Base-by-base conservation (phyloP, 2,329 filamentous ascomycete species). In the Calonectria honghensis region DNA sequence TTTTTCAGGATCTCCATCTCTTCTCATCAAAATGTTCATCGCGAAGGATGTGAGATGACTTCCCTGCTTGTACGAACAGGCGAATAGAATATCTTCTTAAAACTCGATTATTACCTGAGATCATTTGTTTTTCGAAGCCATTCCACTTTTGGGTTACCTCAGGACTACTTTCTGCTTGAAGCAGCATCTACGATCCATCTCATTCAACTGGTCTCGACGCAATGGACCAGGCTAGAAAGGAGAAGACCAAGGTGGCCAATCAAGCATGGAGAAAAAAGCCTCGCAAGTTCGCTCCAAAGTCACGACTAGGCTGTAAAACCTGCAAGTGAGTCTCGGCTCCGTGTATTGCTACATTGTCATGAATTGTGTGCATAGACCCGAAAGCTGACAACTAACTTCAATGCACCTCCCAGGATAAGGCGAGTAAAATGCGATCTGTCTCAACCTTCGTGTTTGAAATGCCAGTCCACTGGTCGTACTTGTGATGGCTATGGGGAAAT, bases 261-360 rank as follows among this genome's bases (percentile, higher is more conserved):
- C 81, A 84, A 73, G 81, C 82, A 50, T 85, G 84, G 84, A 85
- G 84, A 77, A 85, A 75, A 75, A 83, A 78, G 70, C 84, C 85
- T 76, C 82, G 84, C 57, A 83, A 81, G 51, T 85, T 83, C 41
- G 83, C 85, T 69, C 83, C 84, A 75, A 86, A 85, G 79, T 86
- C 84, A 75, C 83, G 81, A 78, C 78, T 83, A 18, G 84, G 84
- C 63, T 86, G 84, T 76, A 85, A 83, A 76, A 86, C 84, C 52
- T 86, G 84, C 84, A 86, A 86, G 84, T 86, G 71, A 83, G 84
- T 81, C 63, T 76, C 71, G 68, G 66, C 69, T 74, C 65, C 20
- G 24, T 31, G 20, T 35, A 35, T 64, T 66, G 50, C 37, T 51
- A n/a, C 35, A 52, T n/a, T 20, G 7, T 65, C 6, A 59, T 72